A percentile compares a stretch with the other conserved stretches of the same genome.
These are phyloP conservation scores for Kodamaea fungicola DNA, from an alignment of 1,139 yeast genomes.

Conservation along the genomic window DNA sequence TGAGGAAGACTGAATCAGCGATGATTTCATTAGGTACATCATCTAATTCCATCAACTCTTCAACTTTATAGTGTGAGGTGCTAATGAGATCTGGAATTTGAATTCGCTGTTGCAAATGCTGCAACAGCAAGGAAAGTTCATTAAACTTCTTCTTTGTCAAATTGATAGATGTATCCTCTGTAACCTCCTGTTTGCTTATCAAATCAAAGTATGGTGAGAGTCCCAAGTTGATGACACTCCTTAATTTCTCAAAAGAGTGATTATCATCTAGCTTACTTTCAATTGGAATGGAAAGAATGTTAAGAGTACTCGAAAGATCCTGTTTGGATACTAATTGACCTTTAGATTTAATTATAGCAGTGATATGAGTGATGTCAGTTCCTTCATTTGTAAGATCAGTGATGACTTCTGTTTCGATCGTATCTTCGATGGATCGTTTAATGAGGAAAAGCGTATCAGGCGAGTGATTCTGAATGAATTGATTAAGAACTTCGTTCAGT, in stretches of 20 bases:
- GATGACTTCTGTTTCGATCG: constrained; percentile 15
- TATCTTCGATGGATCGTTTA: constrained; percentile 12
- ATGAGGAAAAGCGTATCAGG: constrained; percentile 22
- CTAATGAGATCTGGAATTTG: constrained; percentile 63
- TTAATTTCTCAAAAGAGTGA: constrained; percentile 52
- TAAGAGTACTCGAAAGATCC: constrained; percentile 20
- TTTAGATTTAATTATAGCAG: constrained; percentile 45
- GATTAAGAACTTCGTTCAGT: constrained; percentile 2
- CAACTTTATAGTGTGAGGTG: constrained; percentile 53
- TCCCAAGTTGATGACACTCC: constrained; percentile 51
- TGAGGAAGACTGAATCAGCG: constrained; percentile 56
- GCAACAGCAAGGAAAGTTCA: constrained; percentile 66
- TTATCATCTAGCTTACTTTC: constrained; percentile 17
- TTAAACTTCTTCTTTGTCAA: constrained; percentile 60
- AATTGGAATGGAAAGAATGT: constrained; percentile 31
- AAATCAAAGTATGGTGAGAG: constrained; percentile 38
- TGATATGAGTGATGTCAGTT: constrained; percentile 10
- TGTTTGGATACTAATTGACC: constrained; percentile 22
- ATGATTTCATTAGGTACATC: constrained; percentile 11
- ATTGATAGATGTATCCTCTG: constrained; percentile 27
- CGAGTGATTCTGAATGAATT: constrained; percentile 15
- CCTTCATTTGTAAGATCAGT: constrained; percentile 11
- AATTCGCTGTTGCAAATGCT: constrained; percentile 64
- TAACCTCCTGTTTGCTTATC: constrained; percentile 9
- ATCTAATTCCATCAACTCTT: constrained; percentile 26